Conservation (phyloP, 331 rosid genomes). For the Malus hybrid region DNA sequence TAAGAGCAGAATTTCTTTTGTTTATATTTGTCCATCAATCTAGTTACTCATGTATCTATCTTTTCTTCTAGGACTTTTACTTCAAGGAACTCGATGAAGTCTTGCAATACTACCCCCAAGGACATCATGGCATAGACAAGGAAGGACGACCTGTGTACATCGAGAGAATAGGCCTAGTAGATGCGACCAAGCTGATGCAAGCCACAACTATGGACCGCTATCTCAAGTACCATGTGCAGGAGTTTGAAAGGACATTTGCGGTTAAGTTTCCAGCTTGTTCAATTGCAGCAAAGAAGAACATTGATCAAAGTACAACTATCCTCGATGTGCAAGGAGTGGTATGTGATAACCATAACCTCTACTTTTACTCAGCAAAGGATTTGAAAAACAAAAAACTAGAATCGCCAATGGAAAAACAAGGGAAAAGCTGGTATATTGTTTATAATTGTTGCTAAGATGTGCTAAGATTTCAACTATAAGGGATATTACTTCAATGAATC, state of each 20-base stretch:
- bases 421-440: neutral
- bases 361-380: no score
- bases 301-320: conserved; percentile 96
- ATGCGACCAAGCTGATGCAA: conserved; percentile 62
- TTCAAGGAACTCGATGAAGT: conserved; percentile 68
- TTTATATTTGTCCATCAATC: neutral
- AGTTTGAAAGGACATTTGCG: conserved; percentile 76
- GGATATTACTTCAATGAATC: neutral
- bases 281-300: conserved; percentile 78
- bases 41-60: neutral
- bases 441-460: neutral
- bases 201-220: conserved; percentile 85
- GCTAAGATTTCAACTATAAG: neutral
- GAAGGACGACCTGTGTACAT: conserved; percentile 88
- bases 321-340: conserved; percentile 96
- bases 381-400: no score
- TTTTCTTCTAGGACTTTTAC: conserved; percentile 44
- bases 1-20: neutral
- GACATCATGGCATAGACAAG: conserved; percentile 91
- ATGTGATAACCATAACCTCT: conserved; percentile 18
- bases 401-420: neutral
- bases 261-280: conserved; percentile 87
- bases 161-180: conserved; percentile 75
- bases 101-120: conserved; percentile 72
- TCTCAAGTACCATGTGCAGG: conserved; percentile 64